These are phyloP conservation scores for Umbelopsis ramanniana DNA, from an alignment of 192 early-diverging fungal species.

Conservation along the genomic window DNA sequence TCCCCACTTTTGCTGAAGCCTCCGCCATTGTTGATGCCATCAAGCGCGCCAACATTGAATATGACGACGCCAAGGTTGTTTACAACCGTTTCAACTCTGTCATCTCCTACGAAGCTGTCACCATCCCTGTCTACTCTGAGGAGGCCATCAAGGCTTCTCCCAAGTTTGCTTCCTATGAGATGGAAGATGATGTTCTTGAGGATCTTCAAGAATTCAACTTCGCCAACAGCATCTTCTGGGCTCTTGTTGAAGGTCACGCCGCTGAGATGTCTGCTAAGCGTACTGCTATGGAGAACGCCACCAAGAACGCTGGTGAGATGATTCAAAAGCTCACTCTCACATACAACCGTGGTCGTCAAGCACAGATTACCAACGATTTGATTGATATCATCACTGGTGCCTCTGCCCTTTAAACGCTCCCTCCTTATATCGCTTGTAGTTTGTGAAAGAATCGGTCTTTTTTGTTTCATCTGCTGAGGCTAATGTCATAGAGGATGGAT, in stretches of 20 bases:
- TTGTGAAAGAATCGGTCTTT: constrained; percentile 24
- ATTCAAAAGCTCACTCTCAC: constrained; percentile 94
- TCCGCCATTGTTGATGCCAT: constrained; percentile 82
- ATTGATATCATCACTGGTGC: constrained; percentile 98
- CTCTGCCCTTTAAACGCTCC: constrained; percentile 75
- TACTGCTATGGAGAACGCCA: constrained; percentile 99
- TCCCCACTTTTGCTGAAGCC: constrained; percentile 90
- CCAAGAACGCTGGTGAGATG: constrained; percentile 99
- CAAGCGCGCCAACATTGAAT: constrained; percentile 60
- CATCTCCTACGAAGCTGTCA: constrained; percentile 88
- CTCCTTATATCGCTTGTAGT: constrained; percentile 22
- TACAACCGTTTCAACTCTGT: constrained; percentile 96
- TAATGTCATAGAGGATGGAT: not conserved
- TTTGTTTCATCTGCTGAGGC: not conserved
- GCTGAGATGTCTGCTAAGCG: constrained; percentile 96
- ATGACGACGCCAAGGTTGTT: constrained; percentile 78
- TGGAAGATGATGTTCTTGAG: constrained; percentile 85
- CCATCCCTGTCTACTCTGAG: constrained; percentile 67
- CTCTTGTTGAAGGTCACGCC: constrained; percentile 94
- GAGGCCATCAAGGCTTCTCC: constrained; percentile 72
- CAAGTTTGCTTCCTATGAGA: constrained; percentile 91
- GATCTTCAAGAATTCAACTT: constrained; percentile 93
- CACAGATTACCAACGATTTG: constrained; percentile 98
- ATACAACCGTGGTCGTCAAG: constrained; percentile 98
- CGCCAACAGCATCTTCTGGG: constrained; percentile 95